phyloP scores from a whole-genome alignment of 2,329 filamentous ascomycete genomes.

The Tolypocladium nubicola region DNA sequence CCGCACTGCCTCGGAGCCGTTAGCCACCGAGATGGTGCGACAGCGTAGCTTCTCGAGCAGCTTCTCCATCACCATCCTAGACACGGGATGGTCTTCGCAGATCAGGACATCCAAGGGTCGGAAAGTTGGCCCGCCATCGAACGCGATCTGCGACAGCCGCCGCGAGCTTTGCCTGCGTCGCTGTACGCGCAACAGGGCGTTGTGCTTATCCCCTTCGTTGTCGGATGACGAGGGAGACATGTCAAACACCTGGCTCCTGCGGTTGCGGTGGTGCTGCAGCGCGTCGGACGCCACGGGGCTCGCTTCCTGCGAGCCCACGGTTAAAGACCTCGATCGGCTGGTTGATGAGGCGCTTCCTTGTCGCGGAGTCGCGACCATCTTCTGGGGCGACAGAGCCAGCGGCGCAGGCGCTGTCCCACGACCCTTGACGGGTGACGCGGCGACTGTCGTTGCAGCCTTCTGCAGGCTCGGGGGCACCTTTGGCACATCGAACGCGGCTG shows the following conservation, averaged over 20 bases:
- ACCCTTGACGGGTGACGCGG: constrained; percentile 46
- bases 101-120: constrained; percentile 88
- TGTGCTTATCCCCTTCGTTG: constrained; percentile 88
- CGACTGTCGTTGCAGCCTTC: constrained; percentile 45
- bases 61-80: constrained; percentile 97
- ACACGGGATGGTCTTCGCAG: constrained; percentile 95
- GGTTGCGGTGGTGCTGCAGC: constrained; percentile 72
- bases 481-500: constrained; percentile 60
- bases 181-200: constrained; percentile 83
- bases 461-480: constrained; percentile 50
- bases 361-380: constrained; percentile 47
- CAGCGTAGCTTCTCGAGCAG: constrained; percentile 90
- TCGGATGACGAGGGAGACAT: constrained; percentile 96
- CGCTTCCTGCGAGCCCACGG: constrained; percentile 87
- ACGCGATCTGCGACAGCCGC: constrained; percentile 80
- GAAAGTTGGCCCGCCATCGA: constrained; percentile 77
- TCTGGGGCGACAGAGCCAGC: constrained; percentile 51
- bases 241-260: constrained; percentile 88
- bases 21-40: constrained; percentile 82
- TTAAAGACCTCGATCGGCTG: constrained; percentile 73
- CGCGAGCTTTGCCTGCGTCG: constrained; percentile 91
- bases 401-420: constrained; percentile 39
- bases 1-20: constrained; percentile 82
- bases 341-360: constrained; percentile 52
- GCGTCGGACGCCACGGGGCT: constrained; percentile 62